Conservation (phyloP, 257 asterid genomes). For the Salvia splendens region DNA sequence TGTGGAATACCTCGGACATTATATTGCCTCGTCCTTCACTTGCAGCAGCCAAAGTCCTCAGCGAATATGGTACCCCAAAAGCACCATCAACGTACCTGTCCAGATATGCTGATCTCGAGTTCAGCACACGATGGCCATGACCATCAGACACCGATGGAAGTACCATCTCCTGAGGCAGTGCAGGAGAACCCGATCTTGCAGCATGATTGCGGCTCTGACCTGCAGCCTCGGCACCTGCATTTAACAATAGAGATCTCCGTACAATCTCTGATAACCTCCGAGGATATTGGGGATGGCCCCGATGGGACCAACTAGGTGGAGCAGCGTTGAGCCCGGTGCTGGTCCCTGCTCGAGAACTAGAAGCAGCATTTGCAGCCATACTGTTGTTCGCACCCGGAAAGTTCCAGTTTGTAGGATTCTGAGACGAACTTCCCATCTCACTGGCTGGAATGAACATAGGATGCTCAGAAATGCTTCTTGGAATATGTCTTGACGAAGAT, state of each 20-base stretch:
- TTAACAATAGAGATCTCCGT: slow-evolving; percentile 62
- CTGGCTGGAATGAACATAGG: slow-evolving; percentile 62
- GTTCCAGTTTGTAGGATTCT: slow-evolving; percentile 50
- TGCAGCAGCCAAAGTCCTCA: slow-evolving; percentile 61
- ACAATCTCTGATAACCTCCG: slow-evolving; percentile 69
- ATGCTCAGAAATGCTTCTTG: slow-evolving; percentile 74
- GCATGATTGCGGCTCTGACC: slow-evolving; percentile 44
- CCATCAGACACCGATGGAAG: slow-evolving; percentile 49
- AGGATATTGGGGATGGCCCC: slow-evolving; percentile 59
- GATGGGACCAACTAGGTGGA: slow-evolving; percentile 56
- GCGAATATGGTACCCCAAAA: slow-evolving; percentile 63
- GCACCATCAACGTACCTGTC: slow-evolving; percentile 76
- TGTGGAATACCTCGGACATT: slow-evolving; percentile 76
- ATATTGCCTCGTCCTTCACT: slow-evolving; percentile 75
- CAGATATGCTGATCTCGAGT: slow-evolving; percentile 63
- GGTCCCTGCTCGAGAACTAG: slow-evolving; percentile 52
- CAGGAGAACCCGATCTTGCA: slow-evolving; percentile 39
- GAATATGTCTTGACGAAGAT: slow-evolving; percentile 43
- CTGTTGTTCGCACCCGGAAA: slow-evolving; percentile 45
- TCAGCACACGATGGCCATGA: slow-evolving; percentile 48
- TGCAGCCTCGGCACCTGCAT: slow-evolving; percentile 55
- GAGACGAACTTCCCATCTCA: slow-evolving; percentile 55
- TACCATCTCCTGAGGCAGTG: slow-evolving; percentile 41
- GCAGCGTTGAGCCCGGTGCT: slow-evolving; percentile 47
- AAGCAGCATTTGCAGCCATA: slow-evolving; percentile 46